Evolutionary conservation across 352 stramenopile species (phyloP).

Genomic region (Phytophthora litchii): DNA sequence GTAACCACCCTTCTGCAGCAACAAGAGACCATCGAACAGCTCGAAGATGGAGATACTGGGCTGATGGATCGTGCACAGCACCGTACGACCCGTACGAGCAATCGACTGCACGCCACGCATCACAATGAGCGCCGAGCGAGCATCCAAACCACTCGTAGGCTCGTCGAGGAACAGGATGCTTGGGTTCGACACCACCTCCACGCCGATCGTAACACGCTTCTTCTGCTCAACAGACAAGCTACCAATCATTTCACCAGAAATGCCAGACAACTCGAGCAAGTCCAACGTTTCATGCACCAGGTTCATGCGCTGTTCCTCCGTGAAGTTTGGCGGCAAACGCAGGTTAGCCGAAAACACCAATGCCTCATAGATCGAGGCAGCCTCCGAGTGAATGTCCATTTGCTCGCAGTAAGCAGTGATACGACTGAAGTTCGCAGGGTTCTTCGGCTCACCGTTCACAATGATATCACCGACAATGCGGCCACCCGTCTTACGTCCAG

Average conservation of each 20-base stretch:
- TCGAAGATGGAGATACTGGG: conserved; percentile 91
- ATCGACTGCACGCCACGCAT: conserved; percentile 88
- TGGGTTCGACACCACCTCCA: conserved; percentile 93
- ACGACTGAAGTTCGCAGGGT: conserved; percentile 75
- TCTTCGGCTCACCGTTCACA: conserved; percentile 90
- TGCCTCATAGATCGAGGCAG: conserved; percentile 88
- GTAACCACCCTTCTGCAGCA: conserved; percentile 75
- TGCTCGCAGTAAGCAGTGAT: conserved; percentile 73
- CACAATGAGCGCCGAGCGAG: conserved; percentile 84
- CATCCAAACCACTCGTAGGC: conserved; percentile 90
- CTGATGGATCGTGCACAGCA: conserved; percentile 75
- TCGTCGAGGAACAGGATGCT: conserved; percentile 95
- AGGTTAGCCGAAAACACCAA: conserved; percentile 92
- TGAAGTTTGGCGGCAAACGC: conserved; percentile 63
- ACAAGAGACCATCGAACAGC: conserved; percentile 90
- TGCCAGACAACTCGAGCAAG: conserved; percentile 54
- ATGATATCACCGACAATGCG: conserved; percentile 83
- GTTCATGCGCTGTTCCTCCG: conserved; percentile 48
- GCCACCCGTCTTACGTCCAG: conserved; percentile 59
- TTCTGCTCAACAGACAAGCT: conserved; percentile 89
- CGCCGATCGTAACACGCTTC: conserved; percentile 94
- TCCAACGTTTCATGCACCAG: conserved; percentile 63
- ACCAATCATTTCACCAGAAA: conserved; percentile 51
- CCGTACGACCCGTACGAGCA: conserved; percentile 79
- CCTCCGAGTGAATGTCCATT: conserved; percentile 89